Conservation (phyloP, 2,329 filamentous ascomycete species). For the Hortaea werneckii region DNA sequence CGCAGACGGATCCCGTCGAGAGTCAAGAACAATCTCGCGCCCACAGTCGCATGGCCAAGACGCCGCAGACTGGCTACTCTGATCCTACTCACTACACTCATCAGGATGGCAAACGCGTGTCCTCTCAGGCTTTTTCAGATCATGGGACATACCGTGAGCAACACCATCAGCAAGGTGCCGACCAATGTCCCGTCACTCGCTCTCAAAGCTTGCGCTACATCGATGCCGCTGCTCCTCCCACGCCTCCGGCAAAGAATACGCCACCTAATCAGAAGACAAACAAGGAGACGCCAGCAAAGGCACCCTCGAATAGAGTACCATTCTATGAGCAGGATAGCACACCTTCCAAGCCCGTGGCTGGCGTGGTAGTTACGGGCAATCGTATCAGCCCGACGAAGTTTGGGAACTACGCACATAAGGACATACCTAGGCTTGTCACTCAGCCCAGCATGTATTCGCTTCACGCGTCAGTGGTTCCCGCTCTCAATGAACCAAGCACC, state of each 20-base stretch:
- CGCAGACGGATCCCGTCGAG: not conserved
- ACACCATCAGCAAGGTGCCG: not conserved
- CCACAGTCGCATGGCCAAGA: conserved; percentile 4
- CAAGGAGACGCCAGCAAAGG: not conserved
- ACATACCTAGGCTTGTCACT: conserved; percentile 16
- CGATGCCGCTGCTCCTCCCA: conserved; percentile 25
- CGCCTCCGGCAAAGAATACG: conserved; percentile 36
- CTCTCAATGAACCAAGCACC: conserved; percentile 9
- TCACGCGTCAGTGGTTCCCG: conserved; percentile 20
- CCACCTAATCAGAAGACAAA: conserved; percentile 19
- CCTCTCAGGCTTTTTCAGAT: conserved; percentile 7
- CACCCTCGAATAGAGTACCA: conserved; percentile 3
- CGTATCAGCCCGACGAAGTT: conserved; percentile 15
- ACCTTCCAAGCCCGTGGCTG: conserved; percentile 1
- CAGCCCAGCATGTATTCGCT: conserved; percentile 21
- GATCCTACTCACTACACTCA: conserved; percentile 9
- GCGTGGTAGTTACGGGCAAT: conserved; percentile 10
- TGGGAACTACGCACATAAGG: conserved; percentile 16
- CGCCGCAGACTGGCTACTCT: conserved; percentile 7
- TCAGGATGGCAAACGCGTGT: conserved; percentile 6
- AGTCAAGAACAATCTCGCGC: not conserved
- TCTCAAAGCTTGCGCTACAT: conserved; percentile 21
- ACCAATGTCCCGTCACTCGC: conserved; percentile 9
- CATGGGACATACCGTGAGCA: conserved; percentile 4
- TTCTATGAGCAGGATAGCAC: conserved; percentile 1